Base-by-base conservation (phyloP, 1,284 basidiomycete genomes). In the Trametes hirsuta region DNA sequence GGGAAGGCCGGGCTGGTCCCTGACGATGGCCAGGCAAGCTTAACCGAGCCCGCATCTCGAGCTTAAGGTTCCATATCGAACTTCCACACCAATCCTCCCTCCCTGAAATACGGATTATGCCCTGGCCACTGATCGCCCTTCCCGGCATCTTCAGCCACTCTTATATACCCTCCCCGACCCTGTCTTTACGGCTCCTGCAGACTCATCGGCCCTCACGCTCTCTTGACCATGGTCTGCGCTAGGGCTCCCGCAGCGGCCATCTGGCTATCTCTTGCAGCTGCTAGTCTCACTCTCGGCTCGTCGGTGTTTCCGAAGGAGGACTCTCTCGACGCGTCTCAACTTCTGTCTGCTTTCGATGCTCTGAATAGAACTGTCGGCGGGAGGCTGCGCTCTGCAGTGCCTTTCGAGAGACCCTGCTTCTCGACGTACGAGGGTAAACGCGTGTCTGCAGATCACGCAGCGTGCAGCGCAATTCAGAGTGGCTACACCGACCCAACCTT, bases 361-460 rank as follows among this genome's bases (percentile, higher is more conserved):
- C 68, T 77, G 40, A 76, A 76, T 55, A n/a, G 58, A 4, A 70
- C 71, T 6, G 65, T 77, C 24, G 69, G 65, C 8, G 75, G 75
- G 18, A 68, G 72, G 42, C 69, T 77, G 4, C 53, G 69, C 36
- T 34, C 53, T 5, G 69, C 69, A 0, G 53, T 62, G 11, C 76
- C 75, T 0, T 66, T 75, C 35, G 70, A 70, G 18, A 63, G 64
- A 3, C 67, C 74, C 0, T 78, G 76, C 51, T 78, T 76, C 58
- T 68, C 68, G 4, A 57, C 42, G 5, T 70, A 71, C 44, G 62
- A 74, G n/a, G 72, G 72, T 11, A 18, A 48, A n/a, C 40, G 58
- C 4, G 51, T 62, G 5, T 47, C 54, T 3, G 59, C 63, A 4
- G 62, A 75, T 44, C 42, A 40, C 0, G 51, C 65, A 0, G 71